These are phyloP conservation scores for Colletotrichum somersetense DNA, from an alignment of 2,329 filamentous ascomycete species.

Conservation along the genomic window DNA sequence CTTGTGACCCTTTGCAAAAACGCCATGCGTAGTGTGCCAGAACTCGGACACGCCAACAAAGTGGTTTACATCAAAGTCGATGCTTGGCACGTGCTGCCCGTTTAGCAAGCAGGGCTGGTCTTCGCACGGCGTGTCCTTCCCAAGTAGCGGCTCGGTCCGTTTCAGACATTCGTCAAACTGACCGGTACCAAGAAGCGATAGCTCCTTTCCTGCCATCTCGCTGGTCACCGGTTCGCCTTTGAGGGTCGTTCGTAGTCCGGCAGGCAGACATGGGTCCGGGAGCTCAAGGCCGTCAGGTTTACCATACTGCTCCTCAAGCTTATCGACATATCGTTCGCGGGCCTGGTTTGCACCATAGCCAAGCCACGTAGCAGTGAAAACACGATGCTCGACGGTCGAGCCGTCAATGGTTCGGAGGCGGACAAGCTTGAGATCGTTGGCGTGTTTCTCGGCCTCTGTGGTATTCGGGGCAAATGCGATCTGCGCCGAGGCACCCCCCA, in stretches of 20 bases:
- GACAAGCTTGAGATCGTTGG: slow-evolving; percentile 87
- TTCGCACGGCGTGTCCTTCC: slow-evolving; percentile 87
- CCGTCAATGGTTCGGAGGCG: slow-evolving; percentile 88
- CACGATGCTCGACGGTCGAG: slow-evolving; percentile 80
- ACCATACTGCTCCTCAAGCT: slow-evolving; percentile 76
- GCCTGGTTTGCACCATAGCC: slow-evolving; percentile 98
- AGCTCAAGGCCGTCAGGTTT: slow-evolving; percentile 73
- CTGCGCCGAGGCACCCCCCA: slow-evolving; percentile 97
- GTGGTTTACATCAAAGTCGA: slow-evolving; percentile 97
- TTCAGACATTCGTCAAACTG: slow-evolving; percentile 87
- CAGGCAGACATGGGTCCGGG: slow-evolving; percentile 91
- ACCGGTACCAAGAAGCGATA: slow-evolving; percentile 83
- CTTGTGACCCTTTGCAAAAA: slow-evolving; percentile 84
- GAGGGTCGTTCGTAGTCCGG: slow-evolving; percentile 78
- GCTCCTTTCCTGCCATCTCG: slow-evolving; percentile 52
- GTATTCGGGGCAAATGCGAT: slow-evolving; percentile 96
- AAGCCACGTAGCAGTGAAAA: slow-evolving; percentile 97
- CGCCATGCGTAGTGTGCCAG: slow-evolving; percentile 97
- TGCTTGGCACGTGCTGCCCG: slow-evolving; percentile 91
- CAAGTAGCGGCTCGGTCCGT: slow-evolving; percentile 85
- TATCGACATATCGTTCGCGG: slow-evolving; percentile 84
- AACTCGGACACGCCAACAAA: slow-evolving; percentile 98
- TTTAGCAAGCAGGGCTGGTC: slow-evolving; percentile 90
- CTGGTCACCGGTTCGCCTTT: slow-evolving; percentile 70
- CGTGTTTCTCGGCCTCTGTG: slow-evolving; percentile 90